Evolutionary conservation across 2,329 filamentous ascomycete genomes (phyloP), one percentile per base, ranked within the genome.

Genomic region (Penicillium sp.): DNA sequence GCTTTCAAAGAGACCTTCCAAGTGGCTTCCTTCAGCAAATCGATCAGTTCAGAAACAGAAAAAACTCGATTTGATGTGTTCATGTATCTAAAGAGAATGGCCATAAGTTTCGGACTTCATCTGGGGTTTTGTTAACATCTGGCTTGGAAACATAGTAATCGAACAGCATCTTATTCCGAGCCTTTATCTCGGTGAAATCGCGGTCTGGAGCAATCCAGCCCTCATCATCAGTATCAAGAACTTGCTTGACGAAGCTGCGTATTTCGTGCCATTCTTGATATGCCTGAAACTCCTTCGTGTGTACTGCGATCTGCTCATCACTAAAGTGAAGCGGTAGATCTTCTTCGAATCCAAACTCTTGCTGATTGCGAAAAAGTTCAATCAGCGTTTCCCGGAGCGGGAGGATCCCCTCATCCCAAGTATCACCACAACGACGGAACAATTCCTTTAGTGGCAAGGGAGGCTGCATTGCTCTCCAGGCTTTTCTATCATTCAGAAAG

Each of bases 301-400:
- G 19, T 41, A 13, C 39, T 14, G 13, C 13, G 39, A 41, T 41
- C 39, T 41, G 39, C 3, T 41, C 39, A 19, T 27, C 39, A 27
- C 26, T 41, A 19, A 41, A 27, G 39, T 41, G 19, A 9, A 26
- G 13, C 39, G 19, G 9, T 41, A 41, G 6, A 27, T 26, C 19
- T 9, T 11, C 7, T 41, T 47, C 7, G 44, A 70, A 65, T 3
- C 63, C 61, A 18, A 67, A 23, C 4, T 60, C 55, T 9, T 46
- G 35, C 61, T 67, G 68, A 9, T 14, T 16, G 2, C 56, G 32
- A 19, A 54, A 56, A 40, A 67, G 39, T 54, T 62, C 53, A 26
- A 70, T 62, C 4, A 69, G 60, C 34, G 61, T 67, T 34, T 56
- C 63, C 30, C 63, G 63, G 42, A 70, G 63, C 39, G 66, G 63